A percentile compares a stretch with the other conserved stretches of the same genome.
Evolutionary conservation across 257 asterid species (phyloP).

Genomic region (Forsythia viridissima): DNA sequence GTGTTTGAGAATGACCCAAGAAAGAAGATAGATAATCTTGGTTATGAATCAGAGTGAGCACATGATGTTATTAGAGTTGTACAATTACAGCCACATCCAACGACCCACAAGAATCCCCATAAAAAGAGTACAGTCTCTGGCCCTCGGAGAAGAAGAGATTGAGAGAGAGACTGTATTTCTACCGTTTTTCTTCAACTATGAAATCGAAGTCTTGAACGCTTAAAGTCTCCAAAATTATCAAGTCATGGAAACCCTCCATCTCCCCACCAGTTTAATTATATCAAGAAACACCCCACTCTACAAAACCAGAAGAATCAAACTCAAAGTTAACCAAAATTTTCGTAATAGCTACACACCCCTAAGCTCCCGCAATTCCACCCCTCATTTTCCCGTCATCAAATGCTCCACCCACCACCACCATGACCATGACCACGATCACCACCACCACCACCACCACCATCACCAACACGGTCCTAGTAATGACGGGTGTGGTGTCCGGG

Average conservation of each 20-base stretch:
- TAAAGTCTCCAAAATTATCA: neutral
- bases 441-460: conserved; percentile 31
- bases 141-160: too few relatives aligned
- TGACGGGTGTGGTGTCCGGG: conserved; percentile 36
- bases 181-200: conserved; percentile 1
- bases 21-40: neutral
- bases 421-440: conserved; percentile 18
- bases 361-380: conserved; percentile 16
- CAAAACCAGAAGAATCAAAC: conserved; percentile 30
- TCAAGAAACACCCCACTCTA: conserved; percentile 24
- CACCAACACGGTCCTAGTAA: conserved; percentile 29
- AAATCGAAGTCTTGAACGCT: conserved; percentile 9
- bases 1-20: too few relatives aligned
- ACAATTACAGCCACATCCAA: neutral
- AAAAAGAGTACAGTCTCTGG: too few relatives aligned
- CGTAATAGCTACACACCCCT: conserved; percentile 13
- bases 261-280: conserved; percentile 22
- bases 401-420: conserved; percentile 36
- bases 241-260: conserved; percentile 44
- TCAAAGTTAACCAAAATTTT: conserved; percentile 28
- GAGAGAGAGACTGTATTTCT: neutral
- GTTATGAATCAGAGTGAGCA: neutral
- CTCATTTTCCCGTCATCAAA: conserved; percentile 25
- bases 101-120: too few relatives aligned
- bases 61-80: neutral